A percentile compares a stretch with the other conserved stretches of the same genome.
Evolutionary conservation across 768 basidiomycete species (phyloP).

Genomic region (Agaricus sinodeliciosus): DNA sequence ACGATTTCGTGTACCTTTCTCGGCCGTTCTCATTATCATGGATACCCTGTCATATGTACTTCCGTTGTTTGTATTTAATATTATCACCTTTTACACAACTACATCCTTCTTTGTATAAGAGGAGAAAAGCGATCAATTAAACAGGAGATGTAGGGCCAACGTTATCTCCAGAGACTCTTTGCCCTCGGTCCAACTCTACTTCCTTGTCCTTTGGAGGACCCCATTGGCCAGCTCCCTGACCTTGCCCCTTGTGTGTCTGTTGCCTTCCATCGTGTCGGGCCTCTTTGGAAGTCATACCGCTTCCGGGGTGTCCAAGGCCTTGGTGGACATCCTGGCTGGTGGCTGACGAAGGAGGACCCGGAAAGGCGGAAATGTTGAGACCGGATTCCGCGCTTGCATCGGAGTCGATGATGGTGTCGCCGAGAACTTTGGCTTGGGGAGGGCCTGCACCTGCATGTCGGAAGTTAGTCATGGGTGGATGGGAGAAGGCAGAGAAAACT

Average conservation of each 20-base stretch:
- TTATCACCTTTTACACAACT: no score
- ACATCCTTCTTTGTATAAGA: no score
- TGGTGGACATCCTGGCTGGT: conserved; percentile 10
- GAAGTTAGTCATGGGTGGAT: neutral
- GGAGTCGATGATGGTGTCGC: conserved; percentile 1
- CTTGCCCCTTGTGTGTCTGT: conserved; percentile 3
- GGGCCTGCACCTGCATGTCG: conserved; percentile 1
- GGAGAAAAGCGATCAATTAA: neutral
- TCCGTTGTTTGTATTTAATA: neutral
- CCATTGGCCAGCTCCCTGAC: conserved; percentile 4
- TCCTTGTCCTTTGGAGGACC: conserved; percentile 2
- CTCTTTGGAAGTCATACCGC: conserved; percentile 8
- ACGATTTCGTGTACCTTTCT: no score
- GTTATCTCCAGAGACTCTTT: neutral
- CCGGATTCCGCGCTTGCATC: neutral
- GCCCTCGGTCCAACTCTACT: conserved; percentile 1
- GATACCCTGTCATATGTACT: neutral
- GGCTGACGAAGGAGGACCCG: conserved; percentile 4
- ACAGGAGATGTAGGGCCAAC: conserved; percentile 1
- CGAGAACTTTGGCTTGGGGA: neutral
- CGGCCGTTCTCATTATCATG: neutral
- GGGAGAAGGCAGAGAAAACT: neutral
- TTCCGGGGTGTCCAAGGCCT: conserved; percentile 8
- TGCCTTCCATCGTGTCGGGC: neutral
- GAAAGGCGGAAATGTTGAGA: neutral